phyloP scores from a whole-genome alignment of 108 stramenopile genomes.

The Mediolabrus comicus region DNA sequence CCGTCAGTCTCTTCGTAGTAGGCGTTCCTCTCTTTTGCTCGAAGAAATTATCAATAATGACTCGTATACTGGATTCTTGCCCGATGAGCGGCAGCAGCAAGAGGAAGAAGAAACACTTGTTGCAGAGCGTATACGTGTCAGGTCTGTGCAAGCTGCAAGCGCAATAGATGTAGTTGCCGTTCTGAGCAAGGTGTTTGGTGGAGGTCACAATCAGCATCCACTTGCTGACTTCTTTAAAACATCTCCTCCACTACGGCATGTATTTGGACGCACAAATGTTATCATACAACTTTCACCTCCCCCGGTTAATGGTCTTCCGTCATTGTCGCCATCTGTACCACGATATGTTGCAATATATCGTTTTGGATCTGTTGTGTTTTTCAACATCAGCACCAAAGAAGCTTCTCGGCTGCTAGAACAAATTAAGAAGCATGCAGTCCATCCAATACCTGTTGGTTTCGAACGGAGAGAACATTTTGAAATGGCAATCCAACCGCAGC shows the following conservation, averaged over 20 bases:
- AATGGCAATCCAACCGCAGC: slow-evolving; percentile 64
- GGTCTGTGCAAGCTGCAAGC: slow-evolving; percentile 68
- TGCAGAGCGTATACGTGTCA: slow-evolving; percentile 48
- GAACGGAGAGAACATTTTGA: slow-evolving; percentile 86
- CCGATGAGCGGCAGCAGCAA: slow-evolving; percentile 34
- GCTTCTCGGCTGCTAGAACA: slow-evolving; percentile 53
- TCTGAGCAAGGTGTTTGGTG: slow-evolving; percentile 65
- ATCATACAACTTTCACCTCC: slow-evolving; percentile 59
- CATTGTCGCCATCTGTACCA: slow-evolving; percentile 38
- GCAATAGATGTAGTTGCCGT: slow-evolving; percentile 72
- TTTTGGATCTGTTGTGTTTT: slow-evolving; percentile 90
- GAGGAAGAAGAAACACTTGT: slow-evolving; percentile 31
- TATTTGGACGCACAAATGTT: slow-evolving; percentile 65
- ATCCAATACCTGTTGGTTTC: slow-evolving; percentile 70
- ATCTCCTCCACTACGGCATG: slow-evolving; percentile 54
- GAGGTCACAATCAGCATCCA: slow-evolving; percentile 45
- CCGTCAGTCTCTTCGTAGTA: slow-evolving; percentile 33
- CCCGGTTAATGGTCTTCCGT: slow-evolving; percentile 29
- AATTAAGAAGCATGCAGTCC: slow-evolving; percentile 61
- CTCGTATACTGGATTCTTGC: slow-evolving; percentile 21
- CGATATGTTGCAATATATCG: slow-evolving; percentile 86
- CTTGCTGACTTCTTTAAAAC: slow-evolving; percentile 43
- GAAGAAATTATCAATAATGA: slow-evolving; percentile 44
- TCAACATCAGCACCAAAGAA: slow-evolving; percentile 79
- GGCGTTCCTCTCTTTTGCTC: slow-evolving; percentile 28